Evolutionary conservation across 2,329 filamentous ascomycete species (phyloP), one percentile per base, ranked within the genome.

Genomic region (Exophiala phaeomuriformis): DNA sequence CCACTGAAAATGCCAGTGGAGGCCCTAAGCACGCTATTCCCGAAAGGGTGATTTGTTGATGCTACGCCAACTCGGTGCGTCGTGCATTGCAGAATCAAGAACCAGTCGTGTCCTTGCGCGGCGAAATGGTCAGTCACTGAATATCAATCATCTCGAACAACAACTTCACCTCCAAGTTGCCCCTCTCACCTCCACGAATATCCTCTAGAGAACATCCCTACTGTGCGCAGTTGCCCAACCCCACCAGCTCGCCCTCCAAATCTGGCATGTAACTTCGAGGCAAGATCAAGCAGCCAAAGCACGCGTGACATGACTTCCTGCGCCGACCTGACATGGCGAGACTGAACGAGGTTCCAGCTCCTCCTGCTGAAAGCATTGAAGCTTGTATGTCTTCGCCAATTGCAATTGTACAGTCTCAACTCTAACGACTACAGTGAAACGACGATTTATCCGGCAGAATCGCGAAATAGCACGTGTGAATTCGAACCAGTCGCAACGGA

Each of bases 401-500:
- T 3, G n/a, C 27, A 4, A 28, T 27, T 27, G 39, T 28, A 19
- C 19, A 19, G 33, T 45, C 12, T 9, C 3, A 45, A 5, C 5
- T 31, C 42, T 9, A 43, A 4, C 42, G 31, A 3, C 7, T 10
- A 29, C 57, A 83, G 80, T 84, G 49, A 85, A 83, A 70, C 74
- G 82, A 56, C 72, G 81, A 60, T 84, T 84, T 64, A 73, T 84
- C 58, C 72, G 82, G 51, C 82, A 85, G 65, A 85, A 85, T 65
- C 79, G 82, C 61, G 82, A 85, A 65, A 79, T 85, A 54, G 81
- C 81, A 54, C 75, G 79, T 60, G 79, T 75, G 56, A 84, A 85
- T 64, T 84, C 82, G 4, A 76, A 75, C 51, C 82, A 85, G 66
- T 83, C 80, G 3, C 72, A 83, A 46, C 80, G 80, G 45, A 84